Conservation (phyloP, 2,329 filamentous ascomycete species). For the Pezicula carpinea region DNA sequence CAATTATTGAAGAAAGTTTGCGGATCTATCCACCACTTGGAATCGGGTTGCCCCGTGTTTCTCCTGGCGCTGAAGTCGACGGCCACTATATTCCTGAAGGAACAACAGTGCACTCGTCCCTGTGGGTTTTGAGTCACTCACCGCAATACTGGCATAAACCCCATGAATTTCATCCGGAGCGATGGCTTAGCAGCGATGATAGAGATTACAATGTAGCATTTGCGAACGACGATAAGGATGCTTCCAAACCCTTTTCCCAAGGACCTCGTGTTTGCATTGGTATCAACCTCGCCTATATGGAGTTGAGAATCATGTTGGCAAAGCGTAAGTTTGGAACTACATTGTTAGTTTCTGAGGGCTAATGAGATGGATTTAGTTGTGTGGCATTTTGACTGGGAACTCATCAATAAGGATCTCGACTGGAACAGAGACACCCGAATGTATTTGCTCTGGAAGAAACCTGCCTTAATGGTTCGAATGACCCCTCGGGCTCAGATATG, state of each 20-base stretch:
- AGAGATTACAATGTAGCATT: background rate
- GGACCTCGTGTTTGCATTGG: slow-evolving; percentile 12
- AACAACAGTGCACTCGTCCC: background rate
- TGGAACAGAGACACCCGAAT: background rate
- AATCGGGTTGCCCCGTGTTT: background rate
- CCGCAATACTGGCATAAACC: slow-evolving; percentile 1
- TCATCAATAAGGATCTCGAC: background rate
- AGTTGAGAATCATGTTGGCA: slow-evolving; percentile 8
- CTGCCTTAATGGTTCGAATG: background rate
- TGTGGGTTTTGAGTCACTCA: background rate
- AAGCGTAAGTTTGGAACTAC: background rate
- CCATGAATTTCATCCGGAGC: slow-evolving; percentile 5
- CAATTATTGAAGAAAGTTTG: slow-evolving; percentile 4
- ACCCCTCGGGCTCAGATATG: background rate
- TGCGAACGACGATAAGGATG: background rate
- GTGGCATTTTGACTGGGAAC: slow-evolving; percentile 1
- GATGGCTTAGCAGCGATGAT: background rate
- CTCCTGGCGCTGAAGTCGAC: slow-evolving; percentile 2
- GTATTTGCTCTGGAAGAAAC: background rate
- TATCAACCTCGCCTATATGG: slow-evolving; percentile 10
- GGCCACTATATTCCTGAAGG: slow-evolving; percentile 1
- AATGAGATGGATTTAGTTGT: background rate
- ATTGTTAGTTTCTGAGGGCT: background rate
- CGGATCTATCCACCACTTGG: slow-evolving; percentile 2
- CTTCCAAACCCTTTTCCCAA: slow-evolving; percentile 4